Conservation (phyloP, 169 alveolate species). For the Cystoisospora suis region DNA sequence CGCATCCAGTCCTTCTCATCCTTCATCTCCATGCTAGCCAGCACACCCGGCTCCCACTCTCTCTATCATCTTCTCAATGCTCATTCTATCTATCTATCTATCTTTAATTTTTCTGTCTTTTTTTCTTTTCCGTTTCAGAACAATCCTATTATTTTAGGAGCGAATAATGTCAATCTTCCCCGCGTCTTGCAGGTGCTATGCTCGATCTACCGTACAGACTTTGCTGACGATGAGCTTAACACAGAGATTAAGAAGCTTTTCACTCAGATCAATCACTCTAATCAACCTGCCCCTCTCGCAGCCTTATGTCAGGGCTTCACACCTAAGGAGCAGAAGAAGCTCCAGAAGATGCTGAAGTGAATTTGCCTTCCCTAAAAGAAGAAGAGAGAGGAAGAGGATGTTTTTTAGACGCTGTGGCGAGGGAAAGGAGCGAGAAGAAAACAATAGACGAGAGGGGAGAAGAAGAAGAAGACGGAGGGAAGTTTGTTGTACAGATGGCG, state of each 20-base stretch:
- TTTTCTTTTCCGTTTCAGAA: neutral
- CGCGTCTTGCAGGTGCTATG: constrained; percentile 29
- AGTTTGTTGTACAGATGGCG: too few relatives aligned
- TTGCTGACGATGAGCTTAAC: constrained; percentile 9
- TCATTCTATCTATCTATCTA: neutral
- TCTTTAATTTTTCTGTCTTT: neutral
- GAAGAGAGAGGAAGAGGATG: neutral
- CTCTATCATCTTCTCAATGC: neutral
- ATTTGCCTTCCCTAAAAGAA: neutral
- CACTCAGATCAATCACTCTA: neutral
- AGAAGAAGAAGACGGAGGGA: neutral
- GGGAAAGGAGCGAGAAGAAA: neutral
- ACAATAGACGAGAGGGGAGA: neutral
- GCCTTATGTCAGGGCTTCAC: constrained; percentile 13
- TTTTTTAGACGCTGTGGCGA: neutral
- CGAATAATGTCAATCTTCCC: neutral
- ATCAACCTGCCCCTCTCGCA: constrained; percentile 44
- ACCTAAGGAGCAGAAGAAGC: constrained; percentile 29
- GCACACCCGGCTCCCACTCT: too few relatives aligned
- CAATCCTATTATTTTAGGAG: constrained; percentile 19
- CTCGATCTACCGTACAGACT: constrained; percentile 27
- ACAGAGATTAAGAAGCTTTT: neutral
- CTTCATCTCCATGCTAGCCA: too few relatives aligned
- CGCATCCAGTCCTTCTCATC: too few relatives aligned
- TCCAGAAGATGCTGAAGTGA: constrained; percentile 13